Evolutionary conservation across 2,329 filamentous ascomycete genomes (phyloP), one percentile per base, ranked within the genome.

Genomic region (Beauveria medogensis): DNA sequence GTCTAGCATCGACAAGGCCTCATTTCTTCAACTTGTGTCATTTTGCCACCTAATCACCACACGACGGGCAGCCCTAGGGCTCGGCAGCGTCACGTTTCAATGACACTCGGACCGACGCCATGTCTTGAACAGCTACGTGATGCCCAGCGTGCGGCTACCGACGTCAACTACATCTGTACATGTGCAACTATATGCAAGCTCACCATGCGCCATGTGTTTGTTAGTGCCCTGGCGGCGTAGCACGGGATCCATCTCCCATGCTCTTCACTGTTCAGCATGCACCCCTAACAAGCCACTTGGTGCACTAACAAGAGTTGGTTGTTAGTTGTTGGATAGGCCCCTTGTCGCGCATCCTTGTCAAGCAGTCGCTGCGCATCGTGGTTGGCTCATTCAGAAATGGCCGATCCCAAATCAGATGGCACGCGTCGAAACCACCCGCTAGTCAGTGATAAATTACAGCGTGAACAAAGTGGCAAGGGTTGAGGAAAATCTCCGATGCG

Each of bases 231-330:
- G 57, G 41, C 40, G 55, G 37, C 46, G 59, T 51, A 22, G 59
- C 59, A 61, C 59, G 59, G 59, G 59, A 61, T 61, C 59, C 46
- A 61, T 61, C 59, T 55, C 22, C 56, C 48, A 59, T 59, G 48
- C n/a, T n/a, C 12, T n/a, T 24, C 28, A 54, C n/a, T n/a, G 6
- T n/a, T 24, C 28, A 54, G 20, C 40, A 59, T 44, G 40, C 20
- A 43, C 34, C 34, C 34, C 34, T 37, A 37, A 37, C 34, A 37
- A 37, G 3, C 56, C 56, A n/a, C 48, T 22, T 53, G 47, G 48
- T 37, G 41, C 41, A 53, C 41, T 37, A 51, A 50, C 20, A 18
- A 59, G 44, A 20, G 30, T 24, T 3, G 3, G 24, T 5, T 24
- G 24, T 5, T 24, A 24, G 47, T 18, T 24, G n/a, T 34, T n/a